Evolutionary conservation across 495 filamentous ascomycete genomes (phyloP).

Genomic region (Glonium stellatum): DNA sequence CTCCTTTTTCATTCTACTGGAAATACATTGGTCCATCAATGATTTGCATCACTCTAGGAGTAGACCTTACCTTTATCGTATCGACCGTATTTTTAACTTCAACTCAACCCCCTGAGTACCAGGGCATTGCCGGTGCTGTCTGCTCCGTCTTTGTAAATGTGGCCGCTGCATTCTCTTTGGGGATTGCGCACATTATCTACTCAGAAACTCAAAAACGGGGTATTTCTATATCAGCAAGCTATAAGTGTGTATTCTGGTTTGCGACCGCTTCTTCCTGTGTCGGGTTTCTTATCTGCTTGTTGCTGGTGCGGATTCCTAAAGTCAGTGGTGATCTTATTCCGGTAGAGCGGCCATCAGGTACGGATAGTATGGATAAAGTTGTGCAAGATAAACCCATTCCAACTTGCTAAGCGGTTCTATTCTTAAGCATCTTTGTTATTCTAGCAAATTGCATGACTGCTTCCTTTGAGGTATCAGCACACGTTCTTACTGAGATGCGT

Average conservation of each 20-base stretch:
- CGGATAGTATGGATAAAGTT: no score
- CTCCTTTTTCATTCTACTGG: constrained; percentile 53
- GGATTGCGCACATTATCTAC: background rate
- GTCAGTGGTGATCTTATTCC: background rate
- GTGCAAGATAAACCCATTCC: no score
- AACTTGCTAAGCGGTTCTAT: no score
- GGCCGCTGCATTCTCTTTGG: background rate
- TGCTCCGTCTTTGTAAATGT: background rate
- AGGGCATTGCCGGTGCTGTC: background rate
- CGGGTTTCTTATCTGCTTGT: background rate
- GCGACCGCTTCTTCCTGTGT: background rate
- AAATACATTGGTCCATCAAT: constrained; percentile 75
- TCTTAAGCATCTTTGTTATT: no score
- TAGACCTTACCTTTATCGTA: constrained; percentile 79
- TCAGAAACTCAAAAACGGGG: background rate
- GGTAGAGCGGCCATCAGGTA: no score
- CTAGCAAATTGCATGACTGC: no score
- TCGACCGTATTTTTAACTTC: constrained; percentile 60
- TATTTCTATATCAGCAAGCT: background rate
- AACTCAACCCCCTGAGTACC: background rate
- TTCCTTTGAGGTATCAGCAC: no score
- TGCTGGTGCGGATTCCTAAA: background rate
- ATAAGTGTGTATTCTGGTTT: background rate
- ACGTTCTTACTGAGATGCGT: no score
- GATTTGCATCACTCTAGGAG: constrained; percentile 71